Base-by-base conservation (phyloP, 495 filamentous ascomycete genomes). In the Cetradonia linearis region DNA sequence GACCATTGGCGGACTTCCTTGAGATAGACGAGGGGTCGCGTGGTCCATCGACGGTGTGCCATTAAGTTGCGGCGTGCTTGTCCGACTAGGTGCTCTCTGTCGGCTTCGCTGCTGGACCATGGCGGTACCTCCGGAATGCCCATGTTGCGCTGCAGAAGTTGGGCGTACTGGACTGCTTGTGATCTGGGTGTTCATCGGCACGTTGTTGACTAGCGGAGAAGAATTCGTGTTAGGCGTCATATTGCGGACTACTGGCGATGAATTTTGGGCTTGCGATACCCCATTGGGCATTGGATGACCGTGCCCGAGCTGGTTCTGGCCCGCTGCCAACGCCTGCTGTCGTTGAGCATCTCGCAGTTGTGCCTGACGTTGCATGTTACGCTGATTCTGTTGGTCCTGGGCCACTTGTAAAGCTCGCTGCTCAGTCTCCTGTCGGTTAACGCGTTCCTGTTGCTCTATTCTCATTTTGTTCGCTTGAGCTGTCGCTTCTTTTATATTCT, bases 101-200 rank as follows among this genome's bases (percentile, higher is more conserved):
- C 94, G 89, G 68, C 90, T 95, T 59, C 81, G 76, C 38, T 88
- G 84, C 27, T 86, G 77, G 11, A 78, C 84, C 89, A 94, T 95
- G 48, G 76, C 81, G 27, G 86, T 78, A 1, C 70, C 80, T 2
- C 74, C 72, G 70, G 81, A 78, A 49, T 83, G 81, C 36, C 85
- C 82, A 68, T 84, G 83, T 63, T 90, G 87, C 50, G 86, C 76
- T 6, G 89, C 83, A 55, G 90, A 94, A 18, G 86, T 76, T 36
- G 90, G 87, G 42, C 90, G 77, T 46, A 83, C 77, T 23, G 91
- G 91, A 64, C 85, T 89, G 54, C 83, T 85, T 56, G 85, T 88
- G 34, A 76, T 77, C 68, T 83, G 87, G 69, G 81, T 86, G 46
- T 83, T 83, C 89, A 95, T 93, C 0, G 89, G 79, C 38, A 68